Evolutionary conservation across 371 early-diverging fungal species (phyloP).

Genomic region (Mucor circinelloides): DNA sequence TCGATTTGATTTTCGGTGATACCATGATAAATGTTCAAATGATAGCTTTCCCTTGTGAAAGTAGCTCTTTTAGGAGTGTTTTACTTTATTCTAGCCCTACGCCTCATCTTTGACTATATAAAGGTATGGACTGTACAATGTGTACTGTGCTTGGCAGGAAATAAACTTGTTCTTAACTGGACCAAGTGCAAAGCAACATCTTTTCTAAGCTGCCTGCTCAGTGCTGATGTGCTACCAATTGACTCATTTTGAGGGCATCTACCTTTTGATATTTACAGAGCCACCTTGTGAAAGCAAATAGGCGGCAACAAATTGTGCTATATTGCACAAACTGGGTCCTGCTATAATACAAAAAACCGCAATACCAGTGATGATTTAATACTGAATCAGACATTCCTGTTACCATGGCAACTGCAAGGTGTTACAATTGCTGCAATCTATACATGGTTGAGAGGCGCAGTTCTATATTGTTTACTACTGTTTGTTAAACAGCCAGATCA

Average conservation of each 20-base stretch:
- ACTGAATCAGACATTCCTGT: neutral
- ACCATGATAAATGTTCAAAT: neutral
- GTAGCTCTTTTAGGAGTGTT: neutral
- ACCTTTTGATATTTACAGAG: neutral
- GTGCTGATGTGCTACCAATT: no score
- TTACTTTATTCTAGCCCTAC: neutral
- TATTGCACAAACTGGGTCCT: neutral
- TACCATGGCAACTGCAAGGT: neutral
- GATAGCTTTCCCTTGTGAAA: neutral
- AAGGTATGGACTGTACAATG: neutral
- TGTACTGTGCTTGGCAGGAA: neutral
- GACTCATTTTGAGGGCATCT: no score
- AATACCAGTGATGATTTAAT: neutral
- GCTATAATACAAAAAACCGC: neutral
- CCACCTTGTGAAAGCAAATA: neutral
- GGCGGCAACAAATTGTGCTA: neutral
- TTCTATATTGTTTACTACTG: neutral
- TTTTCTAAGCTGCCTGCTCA: no score
- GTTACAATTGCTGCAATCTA: neutral
- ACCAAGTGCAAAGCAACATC: neutral
- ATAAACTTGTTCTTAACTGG: neutral
- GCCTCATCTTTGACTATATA: neutral
- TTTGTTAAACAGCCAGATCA: neutral
- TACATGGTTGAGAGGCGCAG: neutral
- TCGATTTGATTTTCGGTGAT: neutral